Evolutionary conservation across 306 rosid species (phyloP).

Genomic region (Sechiopsis laciniata): DNA sequence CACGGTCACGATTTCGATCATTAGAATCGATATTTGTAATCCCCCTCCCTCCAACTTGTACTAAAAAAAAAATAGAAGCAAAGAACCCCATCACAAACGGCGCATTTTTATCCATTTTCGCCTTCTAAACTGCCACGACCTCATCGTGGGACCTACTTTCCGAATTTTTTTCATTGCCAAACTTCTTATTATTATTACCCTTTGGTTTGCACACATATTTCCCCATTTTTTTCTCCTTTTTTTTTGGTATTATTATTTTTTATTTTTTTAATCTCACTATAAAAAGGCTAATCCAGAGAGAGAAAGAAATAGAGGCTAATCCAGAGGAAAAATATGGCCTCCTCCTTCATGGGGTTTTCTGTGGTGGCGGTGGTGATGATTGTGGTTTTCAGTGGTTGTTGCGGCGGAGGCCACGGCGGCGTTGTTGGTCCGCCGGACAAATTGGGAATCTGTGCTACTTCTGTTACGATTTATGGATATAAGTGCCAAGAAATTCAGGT

Average conservation of each 20-base stretch:
- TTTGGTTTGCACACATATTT: neutral
- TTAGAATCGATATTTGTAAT: no score
- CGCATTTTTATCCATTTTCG: neutral
- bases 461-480: constrained; percentile 61
- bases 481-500: constrained; percentile 69
- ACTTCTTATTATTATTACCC: neutral
- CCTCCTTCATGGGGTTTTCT: constrained; percentile 20
- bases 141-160: neutral
- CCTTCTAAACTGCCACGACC: neutral
- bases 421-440: constrained; percentile 14
- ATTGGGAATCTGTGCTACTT: constrained; percentile 59
- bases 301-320: neutral
- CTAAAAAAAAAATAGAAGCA: no score
- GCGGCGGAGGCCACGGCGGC: constrained; percentile 7
- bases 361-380: constrained; percentile 17
- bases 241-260: no score
- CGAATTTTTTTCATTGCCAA: neutral
- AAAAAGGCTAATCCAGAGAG: neutral
- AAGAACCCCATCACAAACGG: neutral
- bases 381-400: constrained; percentile 27
- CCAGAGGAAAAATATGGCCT: neutral
- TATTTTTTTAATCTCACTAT: neutral
- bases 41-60: no score
- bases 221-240: no score
- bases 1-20: no score